These are phyloP conservation scores for Ulota crispa DNA, from an alignment of 225 moss, liverwort and hornwort species.

Conservation along the genomic window DNA sequence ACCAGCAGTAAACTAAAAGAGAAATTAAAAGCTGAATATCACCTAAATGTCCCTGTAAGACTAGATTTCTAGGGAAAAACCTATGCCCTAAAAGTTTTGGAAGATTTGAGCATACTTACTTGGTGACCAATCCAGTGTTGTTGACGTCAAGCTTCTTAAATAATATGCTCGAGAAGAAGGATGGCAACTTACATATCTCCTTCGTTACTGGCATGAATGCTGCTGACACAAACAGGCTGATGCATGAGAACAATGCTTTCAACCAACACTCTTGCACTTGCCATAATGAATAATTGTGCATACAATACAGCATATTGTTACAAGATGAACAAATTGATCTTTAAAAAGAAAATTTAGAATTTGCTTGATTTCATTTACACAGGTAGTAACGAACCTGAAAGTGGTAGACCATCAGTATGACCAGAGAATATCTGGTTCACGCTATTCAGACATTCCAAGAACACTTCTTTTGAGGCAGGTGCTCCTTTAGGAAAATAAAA, in stretches of 20 bases:
- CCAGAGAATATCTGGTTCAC: slow-evolving; percentile 75
- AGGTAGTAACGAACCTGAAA: slow-evolving; percentile 48
- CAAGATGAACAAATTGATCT: background rate
- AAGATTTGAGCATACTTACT: slow-evolving; percentile 47
- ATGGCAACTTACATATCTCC: slow-evolving; percentile 93
- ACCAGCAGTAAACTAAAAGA: background rate
- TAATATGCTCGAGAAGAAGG: slow-evolving; percentile 83
- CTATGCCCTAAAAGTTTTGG: too few relatives aligned
- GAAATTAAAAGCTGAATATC: background rate
- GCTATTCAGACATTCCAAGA: slow-evolving; percentile 59
- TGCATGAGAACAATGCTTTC: background rate
- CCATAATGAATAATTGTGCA: background rate
- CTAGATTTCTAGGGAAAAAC: background rate
- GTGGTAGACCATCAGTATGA: slow-evolving; percentile 75
- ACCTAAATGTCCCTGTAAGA: background rate
- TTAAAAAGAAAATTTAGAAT: background rate
- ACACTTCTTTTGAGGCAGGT: slow-evolving; percentile 79
- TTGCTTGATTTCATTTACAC: background rate
- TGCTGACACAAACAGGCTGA: slow-evolving; percentile 33
- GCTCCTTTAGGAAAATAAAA: slow-evolving; percentile 92
- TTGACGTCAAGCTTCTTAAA: slow-evolving; percentile 77
- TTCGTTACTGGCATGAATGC: slow-evolving; percentile 80
- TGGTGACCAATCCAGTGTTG: slow-evolving; percentile 65
- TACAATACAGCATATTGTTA: background rate
- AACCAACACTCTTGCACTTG: background rate